phyloP scores from a whole-genome alignment of 208 protist genomes.

The Leishmania tropica region DNA sequence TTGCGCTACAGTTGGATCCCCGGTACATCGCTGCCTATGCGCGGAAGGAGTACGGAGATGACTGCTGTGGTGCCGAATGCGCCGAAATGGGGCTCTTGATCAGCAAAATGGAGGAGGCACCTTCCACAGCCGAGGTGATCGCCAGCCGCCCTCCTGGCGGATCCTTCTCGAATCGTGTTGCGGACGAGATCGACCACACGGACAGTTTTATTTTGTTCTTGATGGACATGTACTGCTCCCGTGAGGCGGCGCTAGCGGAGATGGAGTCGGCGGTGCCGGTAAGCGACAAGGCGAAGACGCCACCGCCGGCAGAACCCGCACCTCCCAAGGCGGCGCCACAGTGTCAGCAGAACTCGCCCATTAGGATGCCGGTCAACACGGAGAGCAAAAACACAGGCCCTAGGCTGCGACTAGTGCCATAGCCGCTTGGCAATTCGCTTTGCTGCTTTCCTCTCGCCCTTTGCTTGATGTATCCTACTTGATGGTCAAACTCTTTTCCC shows the following conservation, averaged over 20 bases:
- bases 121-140: constrained; percentile 78
- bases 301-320: constrained; percentile 1
- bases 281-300: constrained; percentile 11
- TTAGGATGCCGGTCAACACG: constrained; percentile 47
- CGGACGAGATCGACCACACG: constrained; percentile 44
- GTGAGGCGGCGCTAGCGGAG: constrained; percentile 35
- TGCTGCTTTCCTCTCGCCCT: neutral
- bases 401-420: constrained; percentile 15
- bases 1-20: constrained; percentile 80
- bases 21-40: constrained; percentile 70
- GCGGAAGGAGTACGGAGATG: constrained; percentile 53
- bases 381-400: constrained; percentile 22
- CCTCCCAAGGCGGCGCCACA: constrained; percentile 15
- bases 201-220: constrained; percentile 83
- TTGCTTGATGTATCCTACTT: constrained; percentile 5
- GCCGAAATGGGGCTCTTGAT: constrained; percentile 65
- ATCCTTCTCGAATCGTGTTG: constrained; percentile 9
- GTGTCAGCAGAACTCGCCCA: constrained; percentile 45
- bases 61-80: constrained; percentile 51
- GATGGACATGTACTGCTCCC: constrained; percentile 82
- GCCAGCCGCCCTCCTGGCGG: constrained; percentile 39
- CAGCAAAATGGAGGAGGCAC: constrained; percentile 63
- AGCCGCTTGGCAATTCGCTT: neutral
- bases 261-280: constrained; percentile 14
- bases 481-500: neutral